These are phyloP conservation scores for Debaryomyces sp. DNA, from an alignment of 1,139 yeast species.

Conservation along the genomic window DNA sequence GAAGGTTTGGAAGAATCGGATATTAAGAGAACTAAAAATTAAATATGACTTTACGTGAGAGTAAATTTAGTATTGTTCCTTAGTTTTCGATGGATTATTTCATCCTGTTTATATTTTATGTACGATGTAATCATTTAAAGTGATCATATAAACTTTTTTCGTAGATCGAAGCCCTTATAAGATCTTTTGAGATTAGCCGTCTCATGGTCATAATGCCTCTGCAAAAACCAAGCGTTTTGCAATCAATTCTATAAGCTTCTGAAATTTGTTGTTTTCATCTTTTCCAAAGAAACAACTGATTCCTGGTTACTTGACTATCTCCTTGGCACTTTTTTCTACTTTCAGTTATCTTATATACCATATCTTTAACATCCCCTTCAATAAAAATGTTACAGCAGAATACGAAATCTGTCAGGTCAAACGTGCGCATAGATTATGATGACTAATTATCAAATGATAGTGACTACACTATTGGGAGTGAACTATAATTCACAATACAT, in stretches of 20 bases:
- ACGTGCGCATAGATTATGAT: neutral
- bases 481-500: neutral
- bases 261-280: no score
- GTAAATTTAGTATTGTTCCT: neutral
- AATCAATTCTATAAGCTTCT: no score
- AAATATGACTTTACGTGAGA: neutral
- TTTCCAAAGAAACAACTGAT: neutral
- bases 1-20: conserved; percentile 22
- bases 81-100: neutral
- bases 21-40: conserved; percentile 15
- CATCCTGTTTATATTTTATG: neutral
- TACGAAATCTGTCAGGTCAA: neutral
- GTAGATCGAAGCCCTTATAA: neutral
- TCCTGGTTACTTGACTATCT: neutral
- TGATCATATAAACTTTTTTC: neutral
- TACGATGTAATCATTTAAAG: neutral
- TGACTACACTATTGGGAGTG: neutral
- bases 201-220: no score
- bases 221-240: no score
- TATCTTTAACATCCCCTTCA: no score
- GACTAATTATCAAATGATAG: neutral
- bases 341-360: no score
- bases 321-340: no score
- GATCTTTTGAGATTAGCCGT: no score
- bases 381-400: no score